These are phyloP conservation scores for Sungouiella thailandica DNA, from an alignment of 805 yeast genomes.

Conservation along the genomic window DNA sequence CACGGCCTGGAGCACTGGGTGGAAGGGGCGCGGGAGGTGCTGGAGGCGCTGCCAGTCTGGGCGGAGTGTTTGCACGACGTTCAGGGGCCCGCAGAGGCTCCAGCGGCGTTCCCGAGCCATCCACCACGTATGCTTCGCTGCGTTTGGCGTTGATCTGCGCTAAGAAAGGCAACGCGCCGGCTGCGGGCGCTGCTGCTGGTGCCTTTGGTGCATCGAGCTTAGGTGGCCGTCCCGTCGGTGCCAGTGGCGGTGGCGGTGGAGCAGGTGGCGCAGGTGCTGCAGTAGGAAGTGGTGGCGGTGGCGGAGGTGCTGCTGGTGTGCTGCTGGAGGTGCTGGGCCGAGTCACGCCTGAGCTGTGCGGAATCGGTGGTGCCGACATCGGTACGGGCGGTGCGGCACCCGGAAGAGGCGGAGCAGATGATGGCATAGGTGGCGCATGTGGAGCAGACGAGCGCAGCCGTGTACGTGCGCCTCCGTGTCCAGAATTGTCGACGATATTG, in stretches of 20 bases:
- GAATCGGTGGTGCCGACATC: conserved; percentile 13
- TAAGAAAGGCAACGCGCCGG: conserved; percentile 41
- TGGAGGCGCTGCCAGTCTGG: conserved; percentile 13
- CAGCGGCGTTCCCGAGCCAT: conserved; percentile 24
- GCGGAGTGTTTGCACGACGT: no score
- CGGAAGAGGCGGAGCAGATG: conserved; percentile 15
- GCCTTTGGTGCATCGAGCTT: conserved; percentile 4
- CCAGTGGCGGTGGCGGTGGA: conserved; percentile 12
- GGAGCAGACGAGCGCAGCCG: not conserved
- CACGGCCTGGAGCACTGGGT: no score
- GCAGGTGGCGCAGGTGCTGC: conserved; percentile 17
- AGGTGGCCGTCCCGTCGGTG: not conserved
- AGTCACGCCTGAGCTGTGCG: conserved; percentile 3
- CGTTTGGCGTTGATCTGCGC: conserved; percentile 47
- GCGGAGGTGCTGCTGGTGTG: conserved; percentile 1
- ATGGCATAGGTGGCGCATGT: conserved; percentile 7
- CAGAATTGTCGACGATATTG: conserved; percentile 2
- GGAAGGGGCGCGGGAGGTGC: conserved; percentile 16
- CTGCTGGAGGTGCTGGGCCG: conserved; percentile 10
- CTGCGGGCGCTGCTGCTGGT: conserved; percentile 15
- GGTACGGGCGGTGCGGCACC: conserved; percentile 9
- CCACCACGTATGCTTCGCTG: conserved; percentile 28
- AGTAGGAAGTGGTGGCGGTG: conserved; percentile 19
- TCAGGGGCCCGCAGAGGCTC: no score
- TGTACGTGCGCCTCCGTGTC: no score